Percentiles rank a stretch among this genome's conserved stretches.
Evolutionary conservation across 441 rosid species (phyloP).

Genomic region (Rhodomyrtus psidioides): DNA sequence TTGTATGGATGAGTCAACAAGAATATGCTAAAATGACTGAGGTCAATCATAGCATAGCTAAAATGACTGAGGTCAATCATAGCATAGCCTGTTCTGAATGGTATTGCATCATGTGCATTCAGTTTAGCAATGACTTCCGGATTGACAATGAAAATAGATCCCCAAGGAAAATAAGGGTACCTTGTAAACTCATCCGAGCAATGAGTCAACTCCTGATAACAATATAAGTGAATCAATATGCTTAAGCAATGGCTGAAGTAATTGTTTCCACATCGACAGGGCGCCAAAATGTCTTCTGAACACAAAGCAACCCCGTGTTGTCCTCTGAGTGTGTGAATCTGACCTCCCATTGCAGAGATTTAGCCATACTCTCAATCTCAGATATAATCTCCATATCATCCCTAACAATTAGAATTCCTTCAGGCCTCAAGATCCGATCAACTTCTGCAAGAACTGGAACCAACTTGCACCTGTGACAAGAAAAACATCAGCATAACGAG

Average conservation of each 20-base stretch:
- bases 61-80: too few relatives aligned
- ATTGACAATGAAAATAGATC: background rate
- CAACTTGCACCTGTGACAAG: constrained; percentile 8
- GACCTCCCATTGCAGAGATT: constrained; percentile 18
- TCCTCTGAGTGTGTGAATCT: constrained; percentile 23
- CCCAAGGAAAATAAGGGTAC: background rate
- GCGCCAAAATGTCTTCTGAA: constrained; percentile 46
- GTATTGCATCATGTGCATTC: background rate
- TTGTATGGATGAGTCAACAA: background rate
- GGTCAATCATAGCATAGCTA: too few relatives aligned
- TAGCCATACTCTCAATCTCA: constrained; percentile 7
- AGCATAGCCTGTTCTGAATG: background rate
- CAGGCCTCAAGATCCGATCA: constrained; percentile 15
- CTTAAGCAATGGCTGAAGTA: constrained; percentile 29
- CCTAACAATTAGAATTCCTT: constrained; percentile 7
- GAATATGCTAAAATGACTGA: background rate
- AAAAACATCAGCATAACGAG: background rate
- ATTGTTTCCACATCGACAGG: constrained; percentile 32
- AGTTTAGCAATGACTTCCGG: background rate
- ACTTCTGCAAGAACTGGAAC: constrained; percentile 11
- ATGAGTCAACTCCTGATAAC: background rate
- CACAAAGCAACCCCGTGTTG: constrained; percentile 27
- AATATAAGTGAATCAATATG: background rate
- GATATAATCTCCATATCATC: constrained; percentile 2
- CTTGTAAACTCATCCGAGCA: background rate